Base-by-base conservation (phyloP, 305 asterid genomes). In the Solanum hybrid region DNA sequence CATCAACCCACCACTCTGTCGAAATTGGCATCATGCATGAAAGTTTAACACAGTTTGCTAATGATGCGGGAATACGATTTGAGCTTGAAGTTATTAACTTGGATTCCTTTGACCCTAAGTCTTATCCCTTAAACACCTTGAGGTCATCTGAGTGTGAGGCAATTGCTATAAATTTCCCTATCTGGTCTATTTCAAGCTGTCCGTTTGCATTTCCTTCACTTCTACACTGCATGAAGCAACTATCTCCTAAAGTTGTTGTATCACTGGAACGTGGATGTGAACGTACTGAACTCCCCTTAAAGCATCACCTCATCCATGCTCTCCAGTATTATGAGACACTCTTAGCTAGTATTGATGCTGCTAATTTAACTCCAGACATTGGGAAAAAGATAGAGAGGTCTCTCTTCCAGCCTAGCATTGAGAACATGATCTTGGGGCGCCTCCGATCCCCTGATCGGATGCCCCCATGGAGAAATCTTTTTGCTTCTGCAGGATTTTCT, bases 81-180 rank as follows among this genome's bases (percentile, higher is more conserved):
- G 94, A 94, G 90, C 95, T 94, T 34, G 95, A 94, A 87, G 92
- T 94, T 71, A 94, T 94, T 82, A 94, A 94, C 90, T 89, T 94
- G 16, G 96, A 94, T 87, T 83, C 94, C 16, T 94, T 94, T 75
- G 95, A 93, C 77, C 96, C 95, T 5, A 91, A 86, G 51, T 79
- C 91, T 42, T 90, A 88, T 87, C 35, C 92, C 0, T 89, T 84
- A 0, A 81, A 94, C 34, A 92, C 93, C 37, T 92, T 93, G 34
- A 89, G 94, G 42, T 91, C 95, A 16, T 93, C 93, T 0, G 88
- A 89, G 51, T 90, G 39, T 78, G 96, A 92, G 87, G 92, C 86
- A 0, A 86, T 94, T 78, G 96, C 92, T 83, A 95, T 94, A 64
- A 94, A 93, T 89, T 92, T 94, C 61, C 96, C 96, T 9, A 67